Base-by-base conservation (phyloP, 768 basidiomycete species). In the Tremella mesenterica region DNA sequence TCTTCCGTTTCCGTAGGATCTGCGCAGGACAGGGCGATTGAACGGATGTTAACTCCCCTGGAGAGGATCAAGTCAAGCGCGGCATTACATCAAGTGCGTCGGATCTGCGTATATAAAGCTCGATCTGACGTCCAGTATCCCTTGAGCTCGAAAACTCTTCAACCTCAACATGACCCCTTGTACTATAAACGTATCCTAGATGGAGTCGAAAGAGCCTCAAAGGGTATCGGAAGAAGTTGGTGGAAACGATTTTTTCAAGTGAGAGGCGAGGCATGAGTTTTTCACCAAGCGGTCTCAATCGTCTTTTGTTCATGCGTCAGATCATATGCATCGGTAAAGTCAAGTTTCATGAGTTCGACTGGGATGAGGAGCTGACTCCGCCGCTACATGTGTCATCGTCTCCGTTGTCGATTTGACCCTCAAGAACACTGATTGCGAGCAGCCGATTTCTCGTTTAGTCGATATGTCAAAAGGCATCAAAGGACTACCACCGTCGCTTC, bases 211-310 rank as follows among this genome's bases (percentile, higher is more conserved):
- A 57, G 56, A 6, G 57, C 65, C 10, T 57, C 59, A 10, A 54
- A 65, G 44, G 71, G 71, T 0, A 53, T 69, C 29, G 58, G 58
- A 18, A 47, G 71, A 49, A 67, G 62, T 41, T 73, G 63, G 63
- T 70, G 67, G 65, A 67, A 62, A 58, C 53, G 54, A 23, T 73
- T 73, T 54, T 73, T 73, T 64, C 64, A 69, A 53, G 48, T 67
- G 12, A 62, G 64, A 46, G 71, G 71, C 4, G 64, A 69, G 33
- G 67, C 67, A 21, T 71, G 29, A 59, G 44, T 36, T 18, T n/a
- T n/a, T n/a, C n/a, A n/a, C n/a, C n/a, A n/a, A n/a, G n/a, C n/a
- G n/a, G n/a, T n/a, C n/a, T n/a, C n/a, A n/a, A n/a, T n/a, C n/a
- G n/a, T n/a, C n/a, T n/a, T n/a, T n/a, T n/a, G n/a, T n/a, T n/a